Evolutionary conservation across 2,329 filamentous ascomycete species (phyloP), one percentile per base, ranked within the genome.

Genomic region (Colletotrichum zoysiae): DNA sequence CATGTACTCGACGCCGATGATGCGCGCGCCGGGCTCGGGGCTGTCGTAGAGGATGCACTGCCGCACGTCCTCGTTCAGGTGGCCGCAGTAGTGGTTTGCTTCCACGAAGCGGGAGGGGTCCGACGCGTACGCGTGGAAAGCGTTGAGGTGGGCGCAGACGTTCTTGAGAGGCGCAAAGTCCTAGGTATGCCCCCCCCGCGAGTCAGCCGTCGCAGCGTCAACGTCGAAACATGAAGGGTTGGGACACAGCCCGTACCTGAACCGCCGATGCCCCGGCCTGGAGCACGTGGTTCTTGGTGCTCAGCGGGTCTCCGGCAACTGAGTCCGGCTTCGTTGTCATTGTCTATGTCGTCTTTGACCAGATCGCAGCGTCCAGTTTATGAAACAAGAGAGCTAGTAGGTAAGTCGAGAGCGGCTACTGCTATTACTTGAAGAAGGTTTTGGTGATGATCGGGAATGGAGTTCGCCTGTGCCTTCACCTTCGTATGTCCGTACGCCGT

Each of bases 1-100:
- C 93, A 96, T 95, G 84, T 97, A 97, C 80, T 97, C 94, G 76
- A 97, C 87, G 11, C 94, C 94, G 73, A 97, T 93, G 23, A 97
- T 87, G 0, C 92, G 88, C 0, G 93, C 93, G 35, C 89, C 87
- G 9, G 88, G 85, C 0, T 86, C 84, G 0, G 91, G 86, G 0
- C 89, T 88, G 81, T 97, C 94, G 83, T 96, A 97, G 73, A 97
- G 88, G 40, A 97, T 88, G 79, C 94, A 97, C 84, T 97, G 94
- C 5, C 94, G 89, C 68, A 97, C 86, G 74, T 96, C 93, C 84
- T 79, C 71, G 44, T 81, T 94, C 5, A 96, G 77, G 77, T 96
- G 93, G 1, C 91, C 88, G 79, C 94, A 97, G 82, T 96, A 97
- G 80, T 97, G 94, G 78, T 96, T 95, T 0, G 93, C 85, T 79